Base-by-base conservation (phyloP, 2,329 filamentous ascomycete species). In the Botryotinia convoluta region DNA sequence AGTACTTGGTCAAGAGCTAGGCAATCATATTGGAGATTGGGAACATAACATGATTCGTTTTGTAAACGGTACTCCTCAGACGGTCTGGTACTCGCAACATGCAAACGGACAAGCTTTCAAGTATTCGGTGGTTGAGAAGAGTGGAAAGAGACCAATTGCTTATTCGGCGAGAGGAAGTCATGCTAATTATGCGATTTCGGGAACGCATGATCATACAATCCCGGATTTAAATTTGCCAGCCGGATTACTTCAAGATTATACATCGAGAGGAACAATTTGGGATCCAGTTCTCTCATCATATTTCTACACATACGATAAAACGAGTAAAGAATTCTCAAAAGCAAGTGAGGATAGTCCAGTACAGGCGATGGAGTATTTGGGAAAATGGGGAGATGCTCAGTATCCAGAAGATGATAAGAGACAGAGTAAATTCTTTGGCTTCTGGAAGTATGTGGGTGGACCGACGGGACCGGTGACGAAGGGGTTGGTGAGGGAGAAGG, bases 31-130 rank as follows among this genome's bases (percentile, higher is more conserved):
- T 44, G 90, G 90, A 14, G 89, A 90, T 78, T 90, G 88, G 89
- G 89, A 91, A 78, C 89, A 91, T 79, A 89, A 87, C 72, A 90
- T 91, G 88, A 83, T 92, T 45, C 88, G 90, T 18, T 92, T 92
- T 80, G 69, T 83, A 26, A 83, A 90, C 71, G 87, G 87, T 16
- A 75, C 77, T 1, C 90, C 90, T 0, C 80, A 85, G 74, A 83
- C 84, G 1, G 79, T 92, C 20, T 92, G 89, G 88, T 91, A 86
- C 78, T 88, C 86, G 70, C 90, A 92, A 78, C 90, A 92, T 79
- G 81, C 84, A 44, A 84, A 86, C 75, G 90, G 90, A 7, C 84
- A 92, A 80, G 90, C 90, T 1, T 92, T 91, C 80, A 85, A 83
- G 3, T 92, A 90, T 78, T 76, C 81, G 5, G 83, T 85, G 2